Evolutionary conservation across 2,329 filamentous ascomycete genomes (phyloP), one percentile per base, ranked within the genome.

Genomic region (Beauveria sp.): DNA sequence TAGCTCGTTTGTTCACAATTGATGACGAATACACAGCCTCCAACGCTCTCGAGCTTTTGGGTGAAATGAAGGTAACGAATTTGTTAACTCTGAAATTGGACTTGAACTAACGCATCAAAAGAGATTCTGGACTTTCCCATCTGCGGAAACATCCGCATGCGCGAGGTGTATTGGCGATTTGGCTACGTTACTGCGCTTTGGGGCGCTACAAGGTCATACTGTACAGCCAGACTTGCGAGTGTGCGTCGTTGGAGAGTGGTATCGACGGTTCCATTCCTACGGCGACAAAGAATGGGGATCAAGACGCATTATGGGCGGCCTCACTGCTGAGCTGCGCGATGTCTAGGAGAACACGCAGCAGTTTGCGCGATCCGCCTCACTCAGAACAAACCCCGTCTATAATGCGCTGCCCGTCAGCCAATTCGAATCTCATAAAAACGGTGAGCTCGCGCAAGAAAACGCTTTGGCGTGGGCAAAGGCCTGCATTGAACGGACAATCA

Each of bases 381-480:
- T 52, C 10, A 18, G n/a, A 5, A 37, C 28, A 22, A 20, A 18
- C 20, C 0, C 10, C n/a, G 3, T 9, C 34, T 37, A 2, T 7
- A 18, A 22, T 20, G 3, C n/a, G 20, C 5, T 12, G 2, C 1
- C 30, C 1, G 9, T 1, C 30, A 1, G 20, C 30, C 30, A 53
- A 2, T 3, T 6, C 10, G n/a, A 8, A 9, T 14, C 22, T 48
- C 3, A 6, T 1, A 6, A n/a, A 0, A 9, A 30, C 8, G 26
- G 2, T 1, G 3, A 51, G 4, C 4, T 16, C 3, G 3, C 9
- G 0, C 28, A 22, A 22, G 28, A 14, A 1, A n/a, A 34, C 6
- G 48, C 2, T 1, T 7, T 34, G 2, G 8, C 3, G 18, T 3
- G 20, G 24, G 26, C 47, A 7, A 18, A n/a, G 10, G 47, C 16